Evolutionary conservation across 2,329 filamentous ascomycete species (phyloP).

Genomic region (Scedosporium boydii): DNA sequence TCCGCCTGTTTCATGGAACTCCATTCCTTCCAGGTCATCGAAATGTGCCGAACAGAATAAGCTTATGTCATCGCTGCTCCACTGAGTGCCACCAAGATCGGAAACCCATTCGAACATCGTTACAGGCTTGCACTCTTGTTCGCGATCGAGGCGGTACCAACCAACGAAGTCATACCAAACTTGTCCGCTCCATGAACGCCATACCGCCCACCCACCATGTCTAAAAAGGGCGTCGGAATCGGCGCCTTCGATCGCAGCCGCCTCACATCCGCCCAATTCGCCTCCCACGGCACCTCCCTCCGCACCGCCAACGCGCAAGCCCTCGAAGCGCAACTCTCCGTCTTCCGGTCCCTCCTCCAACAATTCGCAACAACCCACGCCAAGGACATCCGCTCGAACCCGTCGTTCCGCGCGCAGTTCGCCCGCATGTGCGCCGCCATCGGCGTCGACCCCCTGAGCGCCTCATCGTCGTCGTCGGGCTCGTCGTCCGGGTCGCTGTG

Average conservation of each 20-base stretch:
- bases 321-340: slow-evolving; percentile 84
- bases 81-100: too few relatives aligned
- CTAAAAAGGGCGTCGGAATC: slow-evolving; percentile 77
- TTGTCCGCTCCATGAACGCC: neutral
- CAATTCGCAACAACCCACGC: slow-evolving; percentile 93
- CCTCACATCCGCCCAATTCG: slow-evolving; percentile 81
- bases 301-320: slow-evolving; percentile 76
- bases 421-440: slow-evolving; percentile 97
- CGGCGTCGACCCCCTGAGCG: slow-evolving; percentile 83
- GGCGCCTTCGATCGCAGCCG: slow-evolving; percentile 81
- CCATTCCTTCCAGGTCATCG: too few relatives aligned
- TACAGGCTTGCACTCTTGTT: too few relatives aligned
- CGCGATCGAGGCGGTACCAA: neutral
- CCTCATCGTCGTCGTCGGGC: slow-evolving; percentile 23
- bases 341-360: slow-evolving; percentile 91
- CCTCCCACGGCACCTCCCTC: slow-evolving; percentile 79
- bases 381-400: slow-evolving; percentile 92
- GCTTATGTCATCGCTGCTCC: neutral
- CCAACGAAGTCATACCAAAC: neutral
- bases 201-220: slow-evolving; percentile 33
- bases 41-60: neutral
- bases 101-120: too few relatives aligned
- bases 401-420: slow-evolving; percentile 91
- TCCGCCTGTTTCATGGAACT: too few relatives aligned
- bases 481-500: slow-evolving; percentile 61